A percentile compares a stretch with the other conserved stretches of the same genome.
These are phyloP conservation scores for Lasiodiplodia citricola DNA, from an alignment of 2,329 filamentous ascomycete species.

Conservation along the genomic window DNA sequence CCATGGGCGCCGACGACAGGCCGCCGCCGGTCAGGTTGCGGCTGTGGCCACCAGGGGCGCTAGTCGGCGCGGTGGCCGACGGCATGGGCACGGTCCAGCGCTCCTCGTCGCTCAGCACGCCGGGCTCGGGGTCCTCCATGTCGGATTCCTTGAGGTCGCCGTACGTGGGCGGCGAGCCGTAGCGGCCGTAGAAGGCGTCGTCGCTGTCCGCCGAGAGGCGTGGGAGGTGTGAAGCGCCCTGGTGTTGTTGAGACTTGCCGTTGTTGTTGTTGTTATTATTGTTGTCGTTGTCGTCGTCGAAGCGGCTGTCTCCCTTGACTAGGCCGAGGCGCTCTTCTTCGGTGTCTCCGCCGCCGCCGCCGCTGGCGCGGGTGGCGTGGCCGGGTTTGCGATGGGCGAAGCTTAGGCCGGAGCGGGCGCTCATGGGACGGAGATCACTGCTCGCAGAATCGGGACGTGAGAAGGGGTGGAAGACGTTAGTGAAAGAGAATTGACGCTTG, in stretches of 20 bases:
- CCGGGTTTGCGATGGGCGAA: conserved; percentile 29
- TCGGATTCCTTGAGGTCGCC: conserved; percentile 14
- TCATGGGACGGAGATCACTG: conserved; percentile 24
- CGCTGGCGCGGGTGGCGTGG: conserved; percentile 37
- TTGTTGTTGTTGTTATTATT: background rate
- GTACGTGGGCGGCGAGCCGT: conserved; percentile 18
- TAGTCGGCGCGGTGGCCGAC: background rate
- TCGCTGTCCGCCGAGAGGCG: conserved; percentile 17
- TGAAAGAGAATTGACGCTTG: conserved; percentile 89
- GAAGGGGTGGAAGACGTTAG: conserved; percentile 70
- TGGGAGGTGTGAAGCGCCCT: background rate
- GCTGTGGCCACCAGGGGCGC: background rate
- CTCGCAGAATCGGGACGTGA: conserved; percentile 47
- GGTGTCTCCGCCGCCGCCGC: conserved; percentile 54
- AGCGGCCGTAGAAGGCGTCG: conserved; percentile 17
- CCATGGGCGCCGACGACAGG: conserved; percentile 1
- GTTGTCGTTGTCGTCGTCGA: background rate
- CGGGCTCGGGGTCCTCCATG: conserved; percentile 9
- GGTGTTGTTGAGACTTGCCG: background rate
- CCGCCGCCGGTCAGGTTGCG: conserved; percentile 15
- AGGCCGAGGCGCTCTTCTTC: conserved; percentile 85
- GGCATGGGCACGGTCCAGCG: conserved; percentile 18
- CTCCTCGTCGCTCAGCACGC: conserved; percentile 22
- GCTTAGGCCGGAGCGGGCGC: conserved; percentile 37
- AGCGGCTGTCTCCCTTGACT: conserved; percentile 69